phyloP scores from a whole-genome alignment of 2,329 filamentous ascomycete species.

The Fusarium stilboides region DNA sequence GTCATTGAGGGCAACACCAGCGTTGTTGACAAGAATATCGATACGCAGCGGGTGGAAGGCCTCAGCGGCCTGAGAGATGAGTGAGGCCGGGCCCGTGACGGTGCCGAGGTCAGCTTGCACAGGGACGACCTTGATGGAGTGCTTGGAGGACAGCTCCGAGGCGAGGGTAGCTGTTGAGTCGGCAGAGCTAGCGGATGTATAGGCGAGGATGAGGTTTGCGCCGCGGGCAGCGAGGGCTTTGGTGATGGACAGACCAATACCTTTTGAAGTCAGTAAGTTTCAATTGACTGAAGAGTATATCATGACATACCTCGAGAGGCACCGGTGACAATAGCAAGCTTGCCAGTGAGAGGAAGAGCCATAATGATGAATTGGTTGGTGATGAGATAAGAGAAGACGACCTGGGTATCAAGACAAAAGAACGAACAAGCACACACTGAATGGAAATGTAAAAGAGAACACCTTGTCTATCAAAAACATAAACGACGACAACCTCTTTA shows the following conservation, averaged over 20 bases:
- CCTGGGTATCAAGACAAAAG: conserved; percentile 18
- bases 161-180: conserved; percentile 42
- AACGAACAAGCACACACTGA: conserved; percentile 1
- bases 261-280: conserved; percentile 28
- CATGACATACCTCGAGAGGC: conserved; percentile 76
- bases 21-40: conserved; percentile 87
- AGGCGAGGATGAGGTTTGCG: conserved; percentile 49
- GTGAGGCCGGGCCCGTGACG: conserved; percentile 42
- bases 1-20: conserved; percentile 77
- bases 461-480: neutral
- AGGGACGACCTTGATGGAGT: conserved; percentile 72
- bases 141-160: conserved; percentile 52
- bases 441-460: neutral
- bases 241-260: conserved; percentile 47
- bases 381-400: neutral
- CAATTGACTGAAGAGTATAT: neutral
- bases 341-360: conserved; percentile 73
- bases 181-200: conserved; percentile 43
- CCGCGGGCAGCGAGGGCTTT: conserved; percentile 48
- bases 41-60: conserved; percentile 47
- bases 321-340: conserved; percentile 84
- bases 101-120: conserved; percentile 71
- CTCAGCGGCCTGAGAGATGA: conserved; percentile 46
- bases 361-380: conserved; percentile 46
- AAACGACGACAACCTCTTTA: conserved; percentile 13